phyloP scores from a whole-genome alignment of 805 yeast species.

The Lachancea sp. region DNA sequence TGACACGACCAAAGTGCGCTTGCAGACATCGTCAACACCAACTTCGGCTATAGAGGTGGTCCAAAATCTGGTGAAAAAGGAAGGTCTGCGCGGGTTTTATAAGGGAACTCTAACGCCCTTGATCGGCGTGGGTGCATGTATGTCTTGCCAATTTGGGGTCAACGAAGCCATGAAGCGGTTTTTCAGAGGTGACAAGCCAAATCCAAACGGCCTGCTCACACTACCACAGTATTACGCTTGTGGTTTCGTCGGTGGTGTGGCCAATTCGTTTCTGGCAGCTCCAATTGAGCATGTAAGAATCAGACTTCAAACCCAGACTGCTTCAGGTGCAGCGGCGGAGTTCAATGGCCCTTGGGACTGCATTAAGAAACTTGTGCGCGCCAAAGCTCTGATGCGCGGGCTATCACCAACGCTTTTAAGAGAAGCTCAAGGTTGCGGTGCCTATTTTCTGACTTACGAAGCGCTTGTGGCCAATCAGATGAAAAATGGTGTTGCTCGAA shows the following conservation, averaged over 20 bases:
- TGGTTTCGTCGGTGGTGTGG: constrained; percentile 89
- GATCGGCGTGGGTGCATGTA: constrained; percentile 97
- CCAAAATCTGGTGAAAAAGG: constrained; percentile 60
- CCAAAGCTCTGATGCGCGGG: constrained; percentile 71
- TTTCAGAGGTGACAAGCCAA: constrained; percentile 42
- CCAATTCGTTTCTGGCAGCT: constrained; percentile 81
- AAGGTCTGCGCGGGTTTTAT: constrained; percentile 82
- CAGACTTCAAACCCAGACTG: constrained; percentile 74
- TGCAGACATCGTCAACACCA: constrained; percentile 80
- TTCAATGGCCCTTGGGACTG: constrained; percentile 50
- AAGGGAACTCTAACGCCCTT: constrained; percentile 92
- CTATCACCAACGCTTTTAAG: constrained; percentile 74
- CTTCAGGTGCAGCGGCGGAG: constrained; percentile 39
- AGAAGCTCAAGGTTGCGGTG: constrained; percentile 84
- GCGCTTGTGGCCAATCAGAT: constrained; percentile 58
- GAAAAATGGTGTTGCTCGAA: constrained; percentile 43
- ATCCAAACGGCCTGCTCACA: constrained; percentile 37
- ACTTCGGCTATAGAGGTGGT: constrained; percentile 70
- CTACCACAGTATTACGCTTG: constrained; percentile 67
- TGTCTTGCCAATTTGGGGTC: constrained; percentile 90
- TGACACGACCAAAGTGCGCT: constrained; percentile 87
- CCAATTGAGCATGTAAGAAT: constrained; percentile 96
- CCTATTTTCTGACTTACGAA: constrained; percentile 86
- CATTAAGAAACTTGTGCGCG: constrained; percentile 43
- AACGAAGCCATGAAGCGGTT: constrained; percentile 89